Evolutionary conservation across 129 eudicot genomes (phyloP), one percentile per base, ranked within the genome.

Genomic region (Flaveria ramosissima): DNA sequence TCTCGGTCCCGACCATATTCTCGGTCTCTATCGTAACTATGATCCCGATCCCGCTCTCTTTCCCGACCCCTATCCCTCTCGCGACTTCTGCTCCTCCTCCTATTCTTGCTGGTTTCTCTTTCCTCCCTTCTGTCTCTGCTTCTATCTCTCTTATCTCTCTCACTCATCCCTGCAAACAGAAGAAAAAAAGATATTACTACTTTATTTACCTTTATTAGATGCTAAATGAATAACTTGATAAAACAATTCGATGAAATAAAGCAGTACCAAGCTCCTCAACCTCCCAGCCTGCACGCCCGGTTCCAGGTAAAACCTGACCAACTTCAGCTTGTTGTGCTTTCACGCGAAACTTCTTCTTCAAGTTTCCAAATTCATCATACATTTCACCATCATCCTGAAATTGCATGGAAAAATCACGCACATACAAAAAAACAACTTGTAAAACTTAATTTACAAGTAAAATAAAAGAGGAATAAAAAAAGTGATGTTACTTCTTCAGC

Each of bases 251-350:
- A 41, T 15, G 23, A 11, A 19, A 73, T 24, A 74, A 41, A 79
- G 24, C 24, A 43, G 19, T 89, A 91, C 98, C 98, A 81, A 91
- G 71, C 73, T 91, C 97, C 83, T 94, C 98, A 56, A 89, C 92
- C 67, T 94, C 96, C 98, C 98, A 94, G 71, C 97, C 97, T 26
- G 97, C 97, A 69, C 98, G 96, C 14, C 98, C 98, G 30, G 85
- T 84, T 46, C 98, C 97, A 70, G 97, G 92, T 73, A 86, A 80
- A 68, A 72, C 88, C 85, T 80, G 88, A 62, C 88, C 88, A 57
- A 76, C 74, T 81, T 91, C 97, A 77, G 88, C 82, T 84, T 84
- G 92, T 46, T 92, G 96, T 72, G 85, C 75, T 85, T 86, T 92
- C 7, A 83, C 94, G 65, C 98, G 94, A 43, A 90, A 93, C 81